Conservation (phyloP, 176 grass and related monocot species). For the Carex littledalei region DNA sequence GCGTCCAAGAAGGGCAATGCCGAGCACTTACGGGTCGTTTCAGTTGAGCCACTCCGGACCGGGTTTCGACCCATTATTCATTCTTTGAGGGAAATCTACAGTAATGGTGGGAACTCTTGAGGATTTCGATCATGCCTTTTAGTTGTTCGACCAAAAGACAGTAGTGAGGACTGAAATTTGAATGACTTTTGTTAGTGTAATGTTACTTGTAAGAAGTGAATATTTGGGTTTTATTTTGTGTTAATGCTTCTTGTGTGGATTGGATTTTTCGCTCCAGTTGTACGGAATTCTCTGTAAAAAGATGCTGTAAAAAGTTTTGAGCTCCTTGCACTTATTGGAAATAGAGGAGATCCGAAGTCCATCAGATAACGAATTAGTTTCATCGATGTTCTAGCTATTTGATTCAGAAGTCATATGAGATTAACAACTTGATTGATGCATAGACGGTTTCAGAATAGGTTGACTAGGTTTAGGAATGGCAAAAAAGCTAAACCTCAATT, state of each 20-base stretch:
- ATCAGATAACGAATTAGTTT: no score
- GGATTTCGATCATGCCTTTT: not conserved
- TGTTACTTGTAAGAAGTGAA: not conserved
- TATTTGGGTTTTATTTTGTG: not conserved
- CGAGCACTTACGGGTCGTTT: conserved; percentile 45
- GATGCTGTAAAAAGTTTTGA: no score
- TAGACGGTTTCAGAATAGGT: no score
- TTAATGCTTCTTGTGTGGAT: not conserved
- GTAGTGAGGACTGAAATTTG: not conserved
- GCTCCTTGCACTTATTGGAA: no score
- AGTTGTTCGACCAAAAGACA: not conserved
- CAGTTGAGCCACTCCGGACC: conserved; percentile 49
- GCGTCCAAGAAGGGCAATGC: conserved; percentile 33
- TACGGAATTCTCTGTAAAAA: no score
- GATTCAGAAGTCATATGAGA: no score
- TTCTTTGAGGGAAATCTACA: conserved; percentile 35
- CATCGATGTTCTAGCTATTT: no score
- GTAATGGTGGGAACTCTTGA: not conserved
- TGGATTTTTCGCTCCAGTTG: not conserved
- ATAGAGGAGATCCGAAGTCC: no score
- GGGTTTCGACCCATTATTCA: conserved; percentile 53
- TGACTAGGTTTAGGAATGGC: no score
- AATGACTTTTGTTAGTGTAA: not conserved
- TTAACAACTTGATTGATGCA: no score
- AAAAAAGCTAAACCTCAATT: no score